Evolutionary conservation across 2,329 filamentous ascomycete genomes (phyloP), one percentile per base, ranked within the genome.

Genomic region (Pyrenophora teres): DNA sequence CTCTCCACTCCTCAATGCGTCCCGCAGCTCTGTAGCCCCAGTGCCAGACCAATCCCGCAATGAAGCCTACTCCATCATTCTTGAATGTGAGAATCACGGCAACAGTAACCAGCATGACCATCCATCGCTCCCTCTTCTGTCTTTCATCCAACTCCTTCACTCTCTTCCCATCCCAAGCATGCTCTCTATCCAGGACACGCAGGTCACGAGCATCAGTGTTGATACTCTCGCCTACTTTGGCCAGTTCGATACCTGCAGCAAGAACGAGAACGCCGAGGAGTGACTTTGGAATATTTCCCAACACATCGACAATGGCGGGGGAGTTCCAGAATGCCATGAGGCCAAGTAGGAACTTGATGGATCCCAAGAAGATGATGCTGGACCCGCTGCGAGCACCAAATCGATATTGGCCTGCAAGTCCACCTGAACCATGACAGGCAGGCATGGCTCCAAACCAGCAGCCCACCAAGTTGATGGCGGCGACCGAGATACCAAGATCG

Each of bases 381-480:
- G 90, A 85, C 8, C 93, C 93, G 52, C 90, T 95, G 40, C 93
- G 86, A 4, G 93, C 92, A 0, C 93, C 93, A 62, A 97, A 97
- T 4, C 91, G 86, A 71, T 91, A 90, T 71, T 97, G 93, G 0
- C 89, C 94, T 4, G 94, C 94, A 0, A 97, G 79, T 0, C 93
- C 93, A 2, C 93, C 93, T 0, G 91, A 91, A 4, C 93, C 93
- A 70, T 97, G 94, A 68, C 94, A 97, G 3, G 94, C 86, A 3
- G 93, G 94, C 94, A 97, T 97, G 4, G 88, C 89, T 40, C 92
- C 92, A 65, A 96, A 95, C 89, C 90, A 96, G 65, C 90, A 92
- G 13, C 89, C 88, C 1, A 88, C 72, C 3, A 97, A 77, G 69
- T 97, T 97, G 84, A 96, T 95, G 2, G 80, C 65, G 0, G 87